These are phyloP conservation scores for Stephania japonica DNA, from an alignment of 164 flowering plant genomes.

Conservation along the genomic window DNA sequence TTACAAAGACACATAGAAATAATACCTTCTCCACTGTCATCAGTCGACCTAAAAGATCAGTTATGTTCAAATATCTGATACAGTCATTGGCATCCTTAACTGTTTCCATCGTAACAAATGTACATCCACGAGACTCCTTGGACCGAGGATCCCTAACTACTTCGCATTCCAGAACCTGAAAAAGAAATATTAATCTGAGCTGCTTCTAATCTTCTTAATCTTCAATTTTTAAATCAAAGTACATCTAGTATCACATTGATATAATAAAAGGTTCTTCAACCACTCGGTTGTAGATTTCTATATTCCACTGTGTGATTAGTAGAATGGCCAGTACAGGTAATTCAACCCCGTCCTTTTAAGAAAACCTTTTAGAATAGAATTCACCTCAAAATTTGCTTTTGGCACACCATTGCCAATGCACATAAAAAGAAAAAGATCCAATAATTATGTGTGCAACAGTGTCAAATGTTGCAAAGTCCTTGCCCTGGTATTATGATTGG, in stretches of 20 bases:
- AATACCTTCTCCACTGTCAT: constrained; percentile 62
- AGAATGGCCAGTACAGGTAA: too few relatives aligned
- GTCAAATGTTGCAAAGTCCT: too few relatives aligned
- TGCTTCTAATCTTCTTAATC: background rate
- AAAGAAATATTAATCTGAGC: background rate
- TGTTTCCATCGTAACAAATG: constrained; percentile 62
- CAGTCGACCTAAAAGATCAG: constrained; percentile 65
- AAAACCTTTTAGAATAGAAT: too few relatives aligned
- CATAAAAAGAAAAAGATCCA: too few relatives aligned
- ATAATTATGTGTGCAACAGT: too few relatives aligned
- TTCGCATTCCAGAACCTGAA: constrained; percentile 56
- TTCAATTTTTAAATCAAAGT: background rate
- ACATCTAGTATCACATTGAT: too few relatives aligned
- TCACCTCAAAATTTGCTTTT: too few relatives aligned
- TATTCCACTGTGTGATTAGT: too few relatives aligned
- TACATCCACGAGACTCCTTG: constrained; percentile 69
- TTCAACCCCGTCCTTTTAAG: too few relatives aligned
- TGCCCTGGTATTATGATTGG: background rate
- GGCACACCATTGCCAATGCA: too few relatives aligned
- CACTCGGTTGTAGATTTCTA: too few relatives aligned
- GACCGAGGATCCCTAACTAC: constrained; percentile 60
- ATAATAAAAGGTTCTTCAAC: too few relatives aligned
- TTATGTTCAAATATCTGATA: constrained; percentile 49
- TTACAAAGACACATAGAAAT: background rate
- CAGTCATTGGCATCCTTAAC: constrained; percentile 56